Conservation (phyloP, 495 filamentous ascomycete genomes). For the Neurospora sp. region DNA sequence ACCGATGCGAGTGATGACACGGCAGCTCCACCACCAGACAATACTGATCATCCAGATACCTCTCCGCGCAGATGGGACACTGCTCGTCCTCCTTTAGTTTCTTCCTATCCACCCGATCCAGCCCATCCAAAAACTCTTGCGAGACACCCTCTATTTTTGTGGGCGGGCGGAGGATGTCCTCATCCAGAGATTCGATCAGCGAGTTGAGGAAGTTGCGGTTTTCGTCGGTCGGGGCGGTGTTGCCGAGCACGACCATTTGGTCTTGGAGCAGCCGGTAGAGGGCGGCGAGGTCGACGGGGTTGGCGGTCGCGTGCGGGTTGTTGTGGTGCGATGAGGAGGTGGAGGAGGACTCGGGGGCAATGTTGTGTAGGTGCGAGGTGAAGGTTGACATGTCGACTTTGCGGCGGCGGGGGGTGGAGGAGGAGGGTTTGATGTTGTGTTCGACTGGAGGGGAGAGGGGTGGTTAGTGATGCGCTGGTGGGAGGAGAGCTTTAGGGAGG, state of each 20-base stretch:
- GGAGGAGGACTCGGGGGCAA: slow-evolving; percentile 36
- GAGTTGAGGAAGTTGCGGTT: slow-evolving; percentile 49
- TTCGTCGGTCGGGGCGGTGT: slow-evolving; percentile 44
- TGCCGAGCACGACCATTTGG: slow-evolving; percentile 32
- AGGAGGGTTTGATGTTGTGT: slow-evolving; percentile 54
- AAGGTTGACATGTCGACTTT: slow-evolving; percentile 84
- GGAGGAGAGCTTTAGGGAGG: too few relatives aligned
- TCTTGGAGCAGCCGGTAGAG: slow-evolving; percentile 43
- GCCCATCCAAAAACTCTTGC: slow-evolving; percentile 67
- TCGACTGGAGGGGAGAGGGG: slow-evolving; percentile 50
- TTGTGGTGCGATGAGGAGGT: slow-evolving; percentile 19
- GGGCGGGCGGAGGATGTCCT: slow-evolving; percentile 55
- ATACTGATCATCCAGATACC: slow-evolving; percentile 68
- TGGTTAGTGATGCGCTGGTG: neutral
- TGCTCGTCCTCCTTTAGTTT: slow-evolving; percentile 52
- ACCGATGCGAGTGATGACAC: slow-evolving; percentile 70
- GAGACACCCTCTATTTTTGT: slow-evolving; percentile 60
- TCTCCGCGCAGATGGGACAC: slow-evolving; percentile 81
- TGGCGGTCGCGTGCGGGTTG: slow-evolving; percentile 57
- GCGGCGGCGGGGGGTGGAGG: slow-evolving; percentile 36
- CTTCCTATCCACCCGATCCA: slow-evolving; percentile 71
- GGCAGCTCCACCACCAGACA: slow-evolving; percentile 81
- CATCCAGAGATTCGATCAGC: slow-evolving; percentile 53
- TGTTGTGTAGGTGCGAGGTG: slow-evolving; percentile 62
- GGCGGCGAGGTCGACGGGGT: slow-evolving; percentile 61